phyloP scores from a whole-genome alignment of 2,329 filamentous ascomycete genomes.

The Gnomoniopsis sp. region DNA sequence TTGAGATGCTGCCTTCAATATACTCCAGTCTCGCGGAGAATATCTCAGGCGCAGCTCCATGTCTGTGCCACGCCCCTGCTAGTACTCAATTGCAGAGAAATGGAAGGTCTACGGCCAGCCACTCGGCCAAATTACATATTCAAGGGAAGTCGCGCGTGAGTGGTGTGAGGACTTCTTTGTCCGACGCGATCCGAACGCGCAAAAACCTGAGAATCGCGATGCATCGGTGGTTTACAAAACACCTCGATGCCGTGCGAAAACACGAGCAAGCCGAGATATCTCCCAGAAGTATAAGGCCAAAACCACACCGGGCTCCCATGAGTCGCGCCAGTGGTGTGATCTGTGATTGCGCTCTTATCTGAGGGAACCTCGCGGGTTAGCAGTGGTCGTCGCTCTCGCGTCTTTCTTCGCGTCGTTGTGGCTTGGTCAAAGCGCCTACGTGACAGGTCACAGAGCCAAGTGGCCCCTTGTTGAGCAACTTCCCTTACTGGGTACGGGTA shows the following conservation, averaged over 20 bases:
- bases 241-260: background rate
- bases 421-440: background rate
- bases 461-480: background rate
- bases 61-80: too few species aligned
- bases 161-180: too few species aligned
- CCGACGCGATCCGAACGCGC: too few species aligned
- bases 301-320: background rate
- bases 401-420: background rate
- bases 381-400: background rate
- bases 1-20: too few species aligned
- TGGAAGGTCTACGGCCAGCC: too few species aligned
- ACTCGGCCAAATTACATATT: too few species aligned
- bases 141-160: too few species aligned
- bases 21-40: too few species aligned
- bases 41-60: too few species aligned
- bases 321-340: background rate
- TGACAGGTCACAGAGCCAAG: background rate
- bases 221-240: background rate
- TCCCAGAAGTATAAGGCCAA: background rate
- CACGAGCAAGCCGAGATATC: background rate
- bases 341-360: background rate
- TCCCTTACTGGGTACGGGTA: too few species aligned
- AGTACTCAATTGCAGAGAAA: too few species aligned
- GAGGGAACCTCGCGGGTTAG: background rate
- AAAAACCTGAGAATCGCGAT: too few species aligned